phyloP scores from a whole-genome alignment of 148 eudicot species.

The Linanthus parryae region DNA sequence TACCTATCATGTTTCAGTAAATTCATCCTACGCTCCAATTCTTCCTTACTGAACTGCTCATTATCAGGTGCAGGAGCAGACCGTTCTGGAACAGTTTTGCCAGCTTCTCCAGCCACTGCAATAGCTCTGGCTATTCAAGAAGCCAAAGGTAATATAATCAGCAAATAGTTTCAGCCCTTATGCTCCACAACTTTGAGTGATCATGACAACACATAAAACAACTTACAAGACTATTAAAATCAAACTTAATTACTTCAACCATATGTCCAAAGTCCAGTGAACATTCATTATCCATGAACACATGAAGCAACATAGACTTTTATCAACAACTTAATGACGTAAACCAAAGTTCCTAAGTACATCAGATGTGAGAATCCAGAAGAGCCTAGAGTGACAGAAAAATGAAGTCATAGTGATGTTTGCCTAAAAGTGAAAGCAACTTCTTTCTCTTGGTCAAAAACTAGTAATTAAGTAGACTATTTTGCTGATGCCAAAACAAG shows the following conservation, averaged over 20 bases:
- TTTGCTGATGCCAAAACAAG: background rate
- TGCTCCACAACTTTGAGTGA: background rate
- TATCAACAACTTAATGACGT: too few species aligned
- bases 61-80: constrained; percentile 28
- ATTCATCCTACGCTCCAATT: constrained; percentile 64
- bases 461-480: background rate
- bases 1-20: constrained; percentile 76
- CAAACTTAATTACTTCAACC: too few species aligned
- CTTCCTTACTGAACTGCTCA: constrained; percentile 55
- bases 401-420: background rate
- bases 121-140: constrained; percentile 60
- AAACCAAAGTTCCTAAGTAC: too few species aligned
- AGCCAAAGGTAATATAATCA: constrained; percentile 26
- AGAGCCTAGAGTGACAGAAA: background rate
- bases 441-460: background rate
- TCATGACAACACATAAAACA: background rate
- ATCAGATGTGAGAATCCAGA: background rate
- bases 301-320: too few species aligned
- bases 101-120: constrained; percentile 34
- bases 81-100: constrained; percentile 33
- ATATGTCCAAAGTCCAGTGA: too few species aligned
- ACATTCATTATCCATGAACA: too few species aligned
- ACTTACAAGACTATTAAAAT: too few species aligned
- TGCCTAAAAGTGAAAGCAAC: background rate
- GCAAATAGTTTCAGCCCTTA: constrained; percentile 20